phyloP scores from a whole-genome alignment of 2,329 filamentous ascomycete species.

The Alternaria solani region DNA sequence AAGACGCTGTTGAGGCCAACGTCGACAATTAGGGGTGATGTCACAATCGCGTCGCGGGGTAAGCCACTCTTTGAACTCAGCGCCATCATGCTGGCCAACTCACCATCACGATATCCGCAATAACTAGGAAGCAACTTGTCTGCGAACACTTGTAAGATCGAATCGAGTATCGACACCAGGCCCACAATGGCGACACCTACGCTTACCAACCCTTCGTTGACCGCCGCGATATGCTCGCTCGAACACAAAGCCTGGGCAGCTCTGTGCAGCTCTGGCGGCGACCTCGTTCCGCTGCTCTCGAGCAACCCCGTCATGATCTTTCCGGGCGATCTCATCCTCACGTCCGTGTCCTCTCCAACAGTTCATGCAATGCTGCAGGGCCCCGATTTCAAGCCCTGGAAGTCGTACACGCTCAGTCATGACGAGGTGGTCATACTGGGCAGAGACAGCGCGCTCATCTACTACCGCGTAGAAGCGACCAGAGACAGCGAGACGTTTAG shows the following conservation, averaged over 20 bases:
- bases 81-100: background rate
- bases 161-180: background rate
- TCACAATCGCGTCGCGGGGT: conserved; percentile 22
- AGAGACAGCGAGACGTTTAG: conserved; percentile 25
- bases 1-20: background rate
- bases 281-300: conserved; percentile 43
- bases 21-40: conserved; percentile 8
- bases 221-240: conserved; percentile 37
- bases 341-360: conserved; percentile 41
- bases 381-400: conserved; percentile 32
- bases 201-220: conserved; percentile 34
- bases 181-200: conserved; percentile 20
- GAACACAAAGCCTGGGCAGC: conserved; percentile 50
- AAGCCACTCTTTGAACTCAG: conserved; percentile 3
- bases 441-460: conserved; percentile 33
- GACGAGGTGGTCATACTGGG: conserved; percentile 38
- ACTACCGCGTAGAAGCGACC: conserved; percentile 36
- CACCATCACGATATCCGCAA: background rate
- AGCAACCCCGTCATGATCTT: conserved; percentile 53
- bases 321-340: conserved; percentile 48
- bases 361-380: conserved; percentile 32
- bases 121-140: background rate
- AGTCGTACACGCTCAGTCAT: conserved; percentile 37
- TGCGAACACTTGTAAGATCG: background rate
- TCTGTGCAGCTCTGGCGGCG: conserved; percentile 43